A percentile compares a stretch with the other conserved stretches of the same genome.
Evolutionary conservation across 2,329 filamentous ascomycete species (phyloP).

Genomic region (Pseudogymnoascus sp.): DNA sequence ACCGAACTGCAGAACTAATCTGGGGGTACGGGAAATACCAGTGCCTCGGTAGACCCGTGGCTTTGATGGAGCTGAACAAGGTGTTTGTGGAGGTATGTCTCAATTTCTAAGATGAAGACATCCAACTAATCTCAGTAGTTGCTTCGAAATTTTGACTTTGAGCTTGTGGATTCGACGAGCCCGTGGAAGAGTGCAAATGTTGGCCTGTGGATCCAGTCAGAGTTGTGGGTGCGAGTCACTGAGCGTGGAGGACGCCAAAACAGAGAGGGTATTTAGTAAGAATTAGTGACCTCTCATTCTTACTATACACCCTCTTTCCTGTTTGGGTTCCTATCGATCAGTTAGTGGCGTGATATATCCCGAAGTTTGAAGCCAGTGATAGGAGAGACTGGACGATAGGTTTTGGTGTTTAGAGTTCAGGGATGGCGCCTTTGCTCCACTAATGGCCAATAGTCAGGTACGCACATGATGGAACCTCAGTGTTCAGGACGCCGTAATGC

Average conservation of each 20-base stretch:
- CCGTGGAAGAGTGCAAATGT: constrained; percentile 8
- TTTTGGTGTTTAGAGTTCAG: too few species aligned
- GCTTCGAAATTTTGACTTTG: constrained; percentile 8
- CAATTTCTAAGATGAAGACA: constrained; percentile 26
- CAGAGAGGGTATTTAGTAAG: neutral
- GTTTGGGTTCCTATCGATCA: neutral
- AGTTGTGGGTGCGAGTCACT: constrained; percentile 11
- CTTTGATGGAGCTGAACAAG: constrained; percentile 42
- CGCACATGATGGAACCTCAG: too few species aligned
- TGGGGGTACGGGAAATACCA: constrained; percentile 38
- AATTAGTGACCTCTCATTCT: too few species aligned
- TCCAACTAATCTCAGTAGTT: constrained; percentile 23
- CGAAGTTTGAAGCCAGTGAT: too few species aligned
- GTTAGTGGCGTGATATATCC: too few species aligned
- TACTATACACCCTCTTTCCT: neutral
- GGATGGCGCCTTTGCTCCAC: too few species aligned
- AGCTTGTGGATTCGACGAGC: constrained; percentile 8
- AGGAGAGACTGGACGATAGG: too few species aligned
- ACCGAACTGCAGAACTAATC: constrained; percentile 33
- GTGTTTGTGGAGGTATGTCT: constrained; percentile 38
- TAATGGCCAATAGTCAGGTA: too few species aligned
- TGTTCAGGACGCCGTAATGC: too few species aligned
- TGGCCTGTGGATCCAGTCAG: constrained; percentile 10
- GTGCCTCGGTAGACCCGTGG: constrained; percentile 41
- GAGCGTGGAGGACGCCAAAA: neutral